Percentiles rank a stretch among this genome's conserved stretches.
phyloP scores from a whole-genome alignment of 139 green algal species.

The Tetradesmus obliquus region DNA sequence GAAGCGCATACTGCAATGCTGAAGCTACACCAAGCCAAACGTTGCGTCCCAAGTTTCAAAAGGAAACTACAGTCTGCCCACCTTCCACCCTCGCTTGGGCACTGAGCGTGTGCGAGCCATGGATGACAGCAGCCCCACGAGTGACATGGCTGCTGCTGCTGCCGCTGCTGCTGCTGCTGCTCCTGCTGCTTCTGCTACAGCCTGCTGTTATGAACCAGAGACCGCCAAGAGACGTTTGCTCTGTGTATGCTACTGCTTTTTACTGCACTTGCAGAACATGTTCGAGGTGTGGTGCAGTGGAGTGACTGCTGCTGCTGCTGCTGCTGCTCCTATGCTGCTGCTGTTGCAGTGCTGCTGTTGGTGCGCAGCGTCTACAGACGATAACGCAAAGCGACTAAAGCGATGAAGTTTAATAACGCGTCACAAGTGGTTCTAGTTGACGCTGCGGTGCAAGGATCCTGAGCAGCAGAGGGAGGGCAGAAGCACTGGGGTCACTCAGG shows the following conservation, averaged over 20 bases:
- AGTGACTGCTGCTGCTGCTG: conserved; percentile 4
- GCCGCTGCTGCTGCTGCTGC: not conserved
- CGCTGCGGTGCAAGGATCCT: not conserved
- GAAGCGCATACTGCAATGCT: too few relatives aligned
- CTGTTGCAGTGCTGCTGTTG: not conserved
- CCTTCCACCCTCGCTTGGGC: conserved; percentile 29
- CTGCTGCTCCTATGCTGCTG: not conserved
- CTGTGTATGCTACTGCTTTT: not conserved
- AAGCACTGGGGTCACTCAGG: not conserved
- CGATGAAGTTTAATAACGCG: too few relatives aligned
- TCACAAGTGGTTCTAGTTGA: too few relatives aligned
- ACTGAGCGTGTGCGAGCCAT: conserved; percentile 25
- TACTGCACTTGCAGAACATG: not conserved
- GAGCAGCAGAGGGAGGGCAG: not conserved
- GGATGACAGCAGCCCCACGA: conserved; percentile 16
- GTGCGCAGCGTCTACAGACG: not conserved
- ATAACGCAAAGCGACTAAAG: too few relatives aligned
- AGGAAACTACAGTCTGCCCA: not conserved
- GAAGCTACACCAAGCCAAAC: too few relatives aligned
- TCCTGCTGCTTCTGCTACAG: not conserved
- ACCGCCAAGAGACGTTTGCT: not conserved
- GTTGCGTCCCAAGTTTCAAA: too few relatives aligned
- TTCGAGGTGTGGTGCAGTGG: not conserved
- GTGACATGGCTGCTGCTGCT: not conserved
- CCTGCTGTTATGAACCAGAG: not conserved